These are phyloP conservation scores for Chamaecrista fasciculata DNA, from an alignment of 306 rosid species.

Conservation along the genomic window DNA sequence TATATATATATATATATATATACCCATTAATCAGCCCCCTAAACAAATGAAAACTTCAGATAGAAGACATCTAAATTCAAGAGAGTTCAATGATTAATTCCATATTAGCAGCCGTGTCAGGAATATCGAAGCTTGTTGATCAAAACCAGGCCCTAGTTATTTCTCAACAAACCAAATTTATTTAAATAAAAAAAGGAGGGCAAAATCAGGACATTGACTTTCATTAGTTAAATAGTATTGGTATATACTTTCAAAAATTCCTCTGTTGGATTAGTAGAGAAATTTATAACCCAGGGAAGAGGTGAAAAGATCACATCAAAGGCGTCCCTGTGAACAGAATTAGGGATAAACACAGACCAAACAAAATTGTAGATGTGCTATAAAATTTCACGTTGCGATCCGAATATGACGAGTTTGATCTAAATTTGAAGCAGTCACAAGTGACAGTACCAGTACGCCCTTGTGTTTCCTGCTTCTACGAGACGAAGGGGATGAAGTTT, in stretches of 20 bases:
- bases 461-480: background rate
- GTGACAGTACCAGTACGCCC: background rate
- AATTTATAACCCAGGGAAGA: background rate
- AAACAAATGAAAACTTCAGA: constrained; percentile 11
- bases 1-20: too few species aligned
- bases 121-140: background rate
- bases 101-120: background rate
- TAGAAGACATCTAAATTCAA: constrained; percentile 15
- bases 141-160: constrained; percentile 1
- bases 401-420: background rate
- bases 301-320: background rate
- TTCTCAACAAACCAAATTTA: background rate
- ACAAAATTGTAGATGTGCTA: constrained; percentile 6
- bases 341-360: background rate
- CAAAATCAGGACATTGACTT: background rate
- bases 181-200: background rate
- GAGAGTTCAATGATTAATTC: background rate
- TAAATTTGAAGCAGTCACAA: background rate
- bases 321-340: background rate
- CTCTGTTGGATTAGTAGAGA: background rate
- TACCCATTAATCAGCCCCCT: background rate
- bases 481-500: background rate
- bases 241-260: background rate
- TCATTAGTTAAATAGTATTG: background rate
- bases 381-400: background rate